Evolutionary conservation across 768 basidiomycete genomes (phyloP), one percentile per base, ranked within the genome.

Genomic region (Neoboletus subvelutipes): DNA sequence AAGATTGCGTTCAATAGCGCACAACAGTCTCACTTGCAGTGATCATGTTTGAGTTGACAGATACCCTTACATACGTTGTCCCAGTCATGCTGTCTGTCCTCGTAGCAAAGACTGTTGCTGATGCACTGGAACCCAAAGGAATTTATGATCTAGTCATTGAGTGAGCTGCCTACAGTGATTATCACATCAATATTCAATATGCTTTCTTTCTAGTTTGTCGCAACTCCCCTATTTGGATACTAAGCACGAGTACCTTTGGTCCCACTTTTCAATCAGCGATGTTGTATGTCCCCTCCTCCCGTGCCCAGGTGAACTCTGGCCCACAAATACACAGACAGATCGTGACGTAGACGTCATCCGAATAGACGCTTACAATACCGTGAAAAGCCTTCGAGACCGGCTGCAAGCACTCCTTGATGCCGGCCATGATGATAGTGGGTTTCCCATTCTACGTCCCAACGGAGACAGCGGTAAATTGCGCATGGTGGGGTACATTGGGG

Each of bases 111-210:
- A 71, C 71, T 12, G 66, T 74, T 40, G 70, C 73, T 43, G 61
- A 73, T 65, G 63, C 60, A 51, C 56, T 72, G 55, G 64, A 75
- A 39, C 91, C 91, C 3, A 93, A 94, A 67, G 94, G 94, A 10
- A 98, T 99, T 54, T 99, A 98, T 68, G 97, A 99, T 71, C 83
- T 98, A 37, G 93, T 93, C 55, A 98, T 98, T 54, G 92, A 94
- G 78, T 87, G 45, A 55, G 65, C 2, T 40, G 18, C 36, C 56
- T 54, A 15, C 22, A 18, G 13, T 50, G 9, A 54, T 46, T 12
- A 26, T 31, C 12, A 9, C 20, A 31, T 6, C 28, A 31, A 9
- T 58, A 15, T 13, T 59, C 43, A 57, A 18, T 31, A 15, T 28
- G 37, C 50, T 36, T 50, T 40, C 12, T 43, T 48, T 41, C 31